A percentile compares a stretch with the other conserved stretches of the same genome.
Evolutionary conservation across 495 filamentous ascomycete genomes (phyloP).

Genomic region (Daldinia childiae): DNA sequence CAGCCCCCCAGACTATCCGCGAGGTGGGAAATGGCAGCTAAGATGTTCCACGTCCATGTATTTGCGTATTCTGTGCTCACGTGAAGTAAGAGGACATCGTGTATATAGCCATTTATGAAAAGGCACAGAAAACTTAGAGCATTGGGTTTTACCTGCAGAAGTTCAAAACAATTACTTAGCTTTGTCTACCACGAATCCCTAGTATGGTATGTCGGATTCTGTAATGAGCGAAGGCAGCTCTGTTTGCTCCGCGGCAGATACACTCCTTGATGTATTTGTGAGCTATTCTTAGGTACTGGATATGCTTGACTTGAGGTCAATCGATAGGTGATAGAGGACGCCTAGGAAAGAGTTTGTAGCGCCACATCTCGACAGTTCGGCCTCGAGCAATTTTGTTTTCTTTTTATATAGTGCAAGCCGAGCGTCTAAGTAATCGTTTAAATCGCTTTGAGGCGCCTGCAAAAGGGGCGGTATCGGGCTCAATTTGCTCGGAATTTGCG

Average conservation of each 20-base stretch:
- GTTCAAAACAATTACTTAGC: not conserved
- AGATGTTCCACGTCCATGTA: not conserved
- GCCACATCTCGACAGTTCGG: not conserved
- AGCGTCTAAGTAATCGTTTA: not conserved
- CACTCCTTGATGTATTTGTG: not conserved
- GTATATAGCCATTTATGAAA: not conserved
- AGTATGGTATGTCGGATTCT: not conserved
- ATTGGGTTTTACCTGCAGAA: not conserved
- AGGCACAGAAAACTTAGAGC: not conserved
- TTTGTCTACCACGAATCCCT: not conserved
- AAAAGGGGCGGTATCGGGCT: slow-evolving; percentile 22
- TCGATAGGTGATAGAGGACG: not conserved
- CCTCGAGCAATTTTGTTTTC: slow-evolving; percentile 48
- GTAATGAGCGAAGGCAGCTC: not conserved
- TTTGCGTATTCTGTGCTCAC: not conserved
- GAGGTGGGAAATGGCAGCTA: not conserved
- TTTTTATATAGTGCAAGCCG: slow-evolving; percentile 29
- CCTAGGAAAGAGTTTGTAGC: not conserved
- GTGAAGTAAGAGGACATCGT: not conserved
- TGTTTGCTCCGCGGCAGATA: not conserved
- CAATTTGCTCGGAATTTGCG: slow-evolving; percentile 28
- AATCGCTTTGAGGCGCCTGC: not conserved
- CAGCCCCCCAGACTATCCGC: not conserved
- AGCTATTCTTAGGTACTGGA: not conserved
- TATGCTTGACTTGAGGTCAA: not conserved